These are phyloP conservation scores for Kuraishia molischiana DNA, from an alignment of 805 yeast species.

Conservation along the genomic window DNA sequence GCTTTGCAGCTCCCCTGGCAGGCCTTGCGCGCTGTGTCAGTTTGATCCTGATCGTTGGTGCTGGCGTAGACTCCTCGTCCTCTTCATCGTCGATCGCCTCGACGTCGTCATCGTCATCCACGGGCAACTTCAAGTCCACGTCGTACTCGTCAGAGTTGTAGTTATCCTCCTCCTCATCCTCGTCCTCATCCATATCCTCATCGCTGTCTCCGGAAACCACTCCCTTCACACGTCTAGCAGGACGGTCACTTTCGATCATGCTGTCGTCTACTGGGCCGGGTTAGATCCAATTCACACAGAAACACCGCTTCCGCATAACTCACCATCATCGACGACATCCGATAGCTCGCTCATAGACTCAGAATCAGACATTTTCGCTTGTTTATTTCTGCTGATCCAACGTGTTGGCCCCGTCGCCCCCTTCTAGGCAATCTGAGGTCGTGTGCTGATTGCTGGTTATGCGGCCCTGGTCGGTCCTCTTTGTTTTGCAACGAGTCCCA, in stretches of 20 bases:
- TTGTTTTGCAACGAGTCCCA: too few species aligned
- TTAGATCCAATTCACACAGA: too few species aligned
- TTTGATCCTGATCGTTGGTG: neutral
- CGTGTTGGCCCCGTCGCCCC: too few species aligned
- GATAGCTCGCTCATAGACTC: constrained; percentile 3
- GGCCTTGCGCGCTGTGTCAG: neutral
- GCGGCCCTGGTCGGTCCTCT: too few species aligned
- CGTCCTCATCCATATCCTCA: constrained; percentile 6
- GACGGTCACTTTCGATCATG: constrained; percentile 6
- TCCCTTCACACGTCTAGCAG: too few species aligned
- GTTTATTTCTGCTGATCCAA: neutral
- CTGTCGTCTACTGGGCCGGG: neutral
- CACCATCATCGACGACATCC: constrained; percentile 1
- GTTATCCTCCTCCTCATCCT: constrained; percentile 8
- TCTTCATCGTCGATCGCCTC: constrained; percentile 8
- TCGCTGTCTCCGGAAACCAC: too few species aligned
- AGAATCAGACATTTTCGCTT: constrained; percentile 5
- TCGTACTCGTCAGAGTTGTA: constrained; percentile 8
- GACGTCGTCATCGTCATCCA: constrained; percentile 5
- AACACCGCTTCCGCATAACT: too few species aligned
- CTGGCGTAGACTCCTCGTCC: constrained; percentile 7
- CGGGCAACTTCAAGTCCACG: constrained; percentile 6
- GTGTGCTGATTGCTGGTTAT: too few species aligned
- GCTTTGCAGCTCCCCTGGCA: constrained; percentile 8
- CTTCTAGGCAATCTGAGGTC: too few species aligned